A percentile compares a stretch with the other conserved stretches of the same genome.
phyloP scores from a whole-genome alignment of 495 filamentous ascomycete genomes.

The Xylaria longipes region DNA sequence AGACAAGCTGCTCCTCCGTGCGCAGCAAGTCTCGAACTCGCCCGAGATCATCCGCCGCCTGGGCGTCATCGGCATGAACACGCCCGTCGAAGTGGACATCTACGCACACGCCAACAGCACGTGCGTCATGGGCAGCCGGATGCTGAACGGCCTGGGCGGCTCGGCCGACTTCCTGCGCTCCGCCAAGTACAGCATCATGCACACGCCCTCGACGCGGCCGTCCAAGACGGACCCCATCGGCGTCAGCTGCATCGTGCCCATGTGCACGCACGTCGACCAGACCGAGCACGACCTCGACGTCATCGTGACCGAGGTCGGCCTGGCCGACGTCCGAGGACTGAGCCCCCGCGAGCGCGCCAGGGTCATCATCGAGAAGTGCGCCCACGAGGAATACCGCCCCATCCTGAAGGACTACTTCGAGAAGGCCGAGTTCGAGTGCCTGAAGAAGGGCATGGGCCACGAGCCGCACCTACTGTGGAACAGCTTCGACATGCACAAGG shows the following conservation, averaged over 20 bases:
- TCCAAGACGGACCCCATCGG: constrained; percentile 84
- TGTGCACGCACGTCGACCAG: constrained; percentile 93
- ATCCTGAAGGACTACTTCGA: constrained; percentile 86
- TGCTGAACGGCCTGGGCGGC: constrained; percentile 91
- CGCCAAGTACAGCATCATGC: constrained; percentile 92
- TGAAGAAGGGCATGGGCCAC: constrained; percentile 88
- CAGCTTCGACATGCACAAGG: constrained; percentile 88
- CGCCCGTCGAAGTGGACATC: constrained; percentile 91
- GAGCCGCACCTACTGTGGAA: constrained; percentile 88
- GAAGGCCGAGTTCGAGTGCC: constrained; percentile 84
- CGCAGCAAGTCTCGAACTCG: constrained; percentile 89
- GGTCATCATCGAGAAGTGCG: constrained; percentile 87
- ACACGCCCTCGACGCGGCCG: constrained; percentile 82
- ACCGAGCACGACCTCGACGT: constrained; percentile 91
- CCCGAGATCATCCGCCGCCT: constrained; percentile 91
- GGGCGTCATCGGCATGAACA: constrained; percentile 95
- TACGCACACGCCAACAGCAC: constrained; percentile 94
- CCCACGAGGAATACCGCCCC: constrained; percentile 85
- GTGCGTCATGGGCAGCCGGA: constrained; percentile 87
- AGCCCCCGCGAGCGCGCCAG: constrained; percentile 80
- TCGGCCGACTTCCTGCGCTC: constrained; percentile 87
- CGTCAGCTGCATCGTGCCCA: constrained; percentile 86
- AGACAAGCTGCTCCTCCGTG: constrained; percentile 83
- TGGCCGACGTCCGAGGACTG: constrained; percentile 85
- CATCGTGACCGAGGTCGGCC: constrained; percentile 84